phyloP scores from a whole-genome alignment of 2,329 filamentous ascomycete species.

The Teratosphaeria gauchensis region DNA sequence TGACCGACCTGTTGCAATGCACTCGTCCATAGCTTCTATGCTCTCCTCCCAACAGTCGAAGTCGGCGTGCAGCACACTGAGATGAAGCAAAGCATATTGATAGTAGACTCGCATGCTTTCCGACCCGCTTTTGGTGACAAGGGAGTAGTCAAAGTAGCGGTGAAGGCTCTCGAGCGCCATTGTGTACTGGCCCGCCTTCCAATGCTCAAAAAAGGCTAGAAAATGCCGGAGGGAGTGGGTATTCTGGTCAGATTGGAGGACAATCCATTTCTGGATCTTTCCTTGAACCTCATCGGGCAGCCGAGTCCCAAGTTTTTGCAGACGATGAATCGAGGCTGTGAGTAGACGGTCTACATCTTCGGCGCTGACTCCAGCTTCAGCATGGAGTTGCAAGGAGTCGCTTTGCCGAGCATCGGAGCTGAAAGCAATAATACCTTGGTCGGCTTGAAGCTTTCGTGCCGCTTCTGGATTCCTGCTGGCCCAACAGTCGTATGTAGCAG shows the following conservation, averaged over 20 bases:
- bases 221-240: slow-evolving; percentile 24
- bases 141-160: slow-evolving; percentile 89
- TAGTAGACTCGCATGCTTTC: slow-evolving; percentile 52
- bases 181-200: slow-evolving; percentile 82
- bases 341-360: slow-evolving; percentile 43
- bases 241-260: slow-evolving; percentile 16
- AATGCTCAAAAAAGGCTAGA: slow-evolving; percentile 68
- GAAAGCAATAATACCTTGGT: background rate
- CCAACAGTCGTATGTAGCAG: slow-evolving; percentile 59
- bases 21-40: slow-evolving; percentile 88
- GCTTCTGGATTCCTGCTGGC: slow-evolving; percentile 42
- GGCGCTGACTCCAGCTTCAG: slow-evolving; percentile 8
- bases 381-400: background rate
- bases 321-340: slow-evolving; percentile 78
- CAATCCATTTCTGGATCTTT: slow-evolving; percentile 47
- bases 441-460: slow-evolving; percentile 9
- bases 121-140: slow-evolving; percentile 16
- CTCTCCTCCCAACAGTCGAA: slow-evolving; percentile 88
- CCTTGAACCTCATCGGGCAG: slow-evolving; percentile 64
- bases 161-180: slow-evolving; percentile 86
- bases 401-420: background rate
- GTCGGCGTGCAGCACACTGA: slow-evolving; percentile 87
- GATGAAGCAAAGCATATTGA: slow-evolving; percentile 87
- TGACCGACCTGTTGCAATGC: slow-evolving; percentile 59
- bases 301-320: slow-evolving; percentile 73